Base-by-base conservation (phyloP, 2,329 filamentous ascomycete genomes). In the Fusarium sp. region DNA sequence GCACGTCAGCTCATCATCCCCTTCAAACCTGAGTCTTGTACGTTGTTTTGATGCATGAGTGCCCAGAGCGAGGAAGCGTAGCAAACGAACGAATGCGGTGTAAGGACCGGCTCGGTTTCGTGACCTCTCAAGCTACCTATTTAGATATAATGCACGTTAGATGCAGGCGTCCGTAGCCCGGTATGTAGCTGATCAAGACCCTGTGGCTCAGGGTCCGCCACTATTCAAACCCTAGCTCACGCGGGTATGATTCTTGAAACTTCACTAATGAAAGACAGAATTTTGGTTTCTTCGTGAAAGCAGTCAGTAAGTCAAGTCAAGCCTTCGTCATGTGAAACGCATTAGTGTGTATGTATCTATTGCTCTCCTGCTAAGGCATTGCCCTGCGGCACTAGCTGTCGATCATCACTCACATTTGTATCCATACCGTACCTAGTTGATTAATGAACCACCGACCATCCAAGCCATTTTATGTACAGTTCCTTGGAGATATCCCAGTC, bases 381-480 rank as follows among this genome's bases (percentile, higher is more conserved):
- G 43, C 21, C 31, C 62, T 18, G 19, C 57, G 42, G 62, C 44
- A 54, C 58, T 51, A 64, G 65, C 49, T 44, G 67, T 60, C 70
- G 67, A 73, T 73, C 70, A 69, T 71, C 26, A 25, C 18, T 37
- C 34, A 10, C 34, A 18, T 37, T 37, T 37, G 34, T 37, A 37
- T n/a, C 34, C 34, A 37, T 37, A n/a, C 34, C 7, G 28, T 30
- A 30, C 12, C 28, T 14, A 13, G 28, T 30, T 30, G 12, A 14
- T 30, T 30, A 30, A 37, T 39, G 31, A 51, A 34, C 31, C 49
- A 51, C 39, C 16, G 9, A n/a, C 9, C 34, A 37, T n/a, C 34
- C 34, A 37, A 37, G 34, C 34, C 34, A n/a, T 37, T 18, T 18
- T 37, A 31, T 31, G 30, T 16, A n/a, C 34, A 37, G 16, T 37